Conservation (phyloP, 2,329 filamentous ascomycete genomes). For the Colletotrichum liriopes region DNA sequence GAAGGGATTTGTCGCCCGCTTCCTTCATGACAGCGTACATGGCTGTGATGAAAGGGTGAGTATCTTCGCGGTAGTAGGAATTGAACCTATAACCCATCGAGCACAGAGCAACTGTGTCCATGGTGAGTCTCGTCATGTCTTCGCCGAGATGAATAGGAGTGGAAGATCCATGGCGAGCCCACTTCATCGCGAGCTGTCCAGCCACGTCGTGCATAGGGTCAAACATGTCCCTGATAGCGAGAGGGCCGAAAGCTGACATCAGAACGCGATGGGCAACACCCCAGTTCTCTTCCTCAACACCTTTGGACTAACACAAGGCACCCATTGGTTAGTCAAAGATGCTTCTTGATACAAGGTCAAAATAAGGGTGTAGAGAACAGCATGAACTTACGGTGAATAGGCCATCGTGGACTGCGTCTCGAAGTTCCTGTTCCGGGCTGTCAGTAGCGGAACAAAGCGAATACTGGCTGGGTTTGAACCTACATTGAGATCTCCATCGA, state of each 20-base stretch:
- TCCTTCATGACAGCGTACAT: constrained; percentile 74
- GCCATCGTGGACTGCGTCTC: constrained; percentile 67
- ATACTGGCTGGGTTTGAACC: rapidly evolving
- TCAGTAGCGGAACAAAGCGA: not conserved
- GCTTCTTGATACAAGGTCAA: too few species aligned
- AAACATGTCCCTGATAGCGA: constrained; percentile 75
- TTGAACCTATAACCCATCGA: constrained; percentile 74
- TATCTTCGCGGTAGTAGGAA: constrained; percentile 68
- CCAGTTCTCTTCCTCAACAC: constrained; percentile 43
- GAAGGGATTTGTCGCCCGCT: constrained; percentile 65
- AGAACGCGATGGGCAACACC: constrained; percentile 75
- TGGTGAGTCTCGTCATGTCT: constrained; percentile 74
- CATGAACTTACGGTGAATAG: constrained; percentile 42
- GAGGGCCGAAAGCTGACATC: constrained; percentile 79
- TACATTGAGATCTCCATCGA: constrained; percentile 61
- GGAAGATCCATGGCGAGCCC: constrained; percentile 60
- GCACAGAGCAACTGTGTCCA: constrained; percentile 75
- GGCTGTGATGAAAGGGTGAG: constrained; percentile 59
- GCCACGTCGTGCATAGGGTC: constrained; percentile 68
- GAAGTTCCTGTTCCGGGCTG: constrained; percentile 60
- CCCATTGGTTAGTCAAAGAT: rapidly evolving
- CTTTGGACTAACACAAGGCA: not conserved
- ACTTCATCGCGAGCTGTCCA: constrained; percentile 68
- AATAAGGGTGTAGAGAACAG: too few species aligned
- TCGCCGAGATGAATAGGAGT: constrained; percentile 68